Evolutionary conservation across 352 stramenopile species (phyloP).

Genomic region (Pythium grandisporangium): DNA sequence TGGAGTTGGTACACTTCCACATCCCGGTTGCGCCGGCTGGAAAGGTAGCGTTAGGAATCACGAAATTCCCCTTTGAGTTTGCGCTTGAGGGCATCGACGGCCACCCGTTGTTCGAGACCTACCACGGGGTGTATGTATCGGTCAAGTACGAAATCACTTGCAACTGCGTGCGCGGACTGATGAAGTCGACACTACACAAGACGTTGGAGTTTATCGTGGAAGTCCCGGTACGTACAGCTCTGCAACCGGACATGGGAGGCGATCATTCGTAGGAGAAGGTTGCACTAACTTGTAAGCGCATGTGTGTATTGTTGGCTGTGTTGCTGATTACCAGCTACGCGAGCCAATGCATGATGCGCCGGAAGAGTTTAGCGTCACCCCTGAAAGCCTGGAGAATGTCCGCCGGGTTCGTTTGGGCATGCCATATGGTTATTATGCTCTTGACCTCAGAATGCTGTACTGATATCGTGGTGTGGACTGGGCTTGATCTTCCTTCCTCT

Average conservation of each 20-base stretch:
- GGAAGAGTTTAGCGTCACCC: constrained; percentile 76
- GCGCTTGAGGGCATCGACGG: constrained; percentile 54
- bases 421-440: background rate
- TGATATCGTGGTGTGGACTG: too few relatives aligned
- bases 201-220: constrained; percentile 90
- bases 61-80: constrained; percentile 89
- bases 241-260: background rate
- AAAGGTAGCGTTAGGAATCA: constrained; percentile 70
- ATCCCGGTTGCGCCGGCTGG: constrained; percentile 54
- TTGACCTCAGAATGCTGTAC: too few relatives aligned
- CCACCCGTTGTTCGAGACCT: constrained; percentile 83
- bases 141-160: constrained; percentile 86
- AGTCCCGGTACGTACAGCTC: constrained; percentile 40
- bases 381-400: constrained; percentile 80
- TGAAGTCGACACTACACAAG: constrained; percentile 82
- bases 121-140: constrained; percentile 89
- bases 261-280: background rate
- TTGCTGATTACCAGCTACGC: constrained; percentile 17
- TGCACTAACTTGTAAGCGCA: too few relatives aligned
- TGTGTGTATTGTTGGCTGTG: too few relatives aligned
- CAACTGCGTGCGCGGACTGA: constrained; percentile 79
- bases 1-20: constrained; percentile 83
- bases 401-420: constrained; percentile 18
- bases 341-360: constrained; percentile 54
- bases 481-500: too few relatives aligned